phyloP scores from a whole-genome alignment of 208 protist genomes.

The Balamuthia mandrillaris region DNA sequence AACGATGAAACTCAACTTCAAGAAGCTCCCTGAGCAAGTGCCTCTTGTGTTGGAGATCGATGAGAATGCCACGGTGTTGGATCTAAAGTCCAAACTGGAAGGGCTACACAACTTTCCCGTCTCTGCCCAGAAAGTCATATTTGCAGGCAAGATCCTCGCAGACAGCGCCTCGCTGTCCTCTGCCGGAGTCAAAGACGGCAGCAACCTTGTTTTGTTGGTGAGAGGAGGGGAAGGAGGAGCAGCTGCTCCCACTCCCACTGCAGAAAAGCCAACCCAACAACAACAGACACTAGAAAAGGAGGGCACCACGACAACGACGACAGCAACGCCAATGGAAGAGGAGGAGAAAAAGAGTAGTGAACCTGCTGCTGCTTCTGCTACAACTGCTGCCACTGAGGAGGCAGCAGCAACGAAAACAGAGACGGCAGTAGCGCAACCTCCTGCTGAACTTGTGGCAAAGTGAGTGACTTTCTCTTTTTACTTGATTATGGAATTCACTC shows the following conservation, averaged over 20 bases:
- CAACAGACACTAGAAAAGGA: too few species aligned
- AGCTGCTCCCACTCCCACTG: too few species aligned
- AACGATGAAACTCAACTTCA: background rate
- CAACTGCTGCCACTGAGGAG: too few species aligned
- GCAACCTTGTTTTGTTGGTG: background rate
- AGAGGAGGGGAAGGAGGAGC: background rate
- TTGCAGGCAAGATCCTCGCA: background rate
- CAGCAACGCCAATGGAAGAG: too few species aligned
- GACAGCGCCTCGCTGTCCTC: background rate
- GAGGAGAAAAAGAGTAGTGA: too few species aligned
- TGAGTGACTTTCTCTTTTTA: background rate
- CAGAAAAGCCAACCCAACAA: too few species aligned
- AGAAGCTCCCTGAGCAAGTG: background rate
- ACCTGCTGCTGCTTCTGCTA: too few species aligned
- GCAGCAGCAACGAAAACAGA: background rate
- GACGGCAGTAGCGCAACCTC: background rate
- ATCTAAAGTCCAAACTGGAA: background rate
- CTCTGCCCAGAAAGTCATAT: background rate
- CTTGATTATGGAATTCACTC: background rate
- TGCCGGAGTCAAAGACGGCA: background rate
- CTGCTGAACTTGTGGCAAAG: background rate
- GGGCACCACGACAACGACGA: too few species aligned
- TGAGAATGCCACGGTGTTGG: background rate
- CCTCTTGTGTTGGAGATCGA: background rate
- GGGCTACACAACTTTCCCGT: background rate